Evolutionary conservation across 2,329 filamentous ascomycete species (phyloP).

Genomic region (Scytalidium sp.): DNA sequence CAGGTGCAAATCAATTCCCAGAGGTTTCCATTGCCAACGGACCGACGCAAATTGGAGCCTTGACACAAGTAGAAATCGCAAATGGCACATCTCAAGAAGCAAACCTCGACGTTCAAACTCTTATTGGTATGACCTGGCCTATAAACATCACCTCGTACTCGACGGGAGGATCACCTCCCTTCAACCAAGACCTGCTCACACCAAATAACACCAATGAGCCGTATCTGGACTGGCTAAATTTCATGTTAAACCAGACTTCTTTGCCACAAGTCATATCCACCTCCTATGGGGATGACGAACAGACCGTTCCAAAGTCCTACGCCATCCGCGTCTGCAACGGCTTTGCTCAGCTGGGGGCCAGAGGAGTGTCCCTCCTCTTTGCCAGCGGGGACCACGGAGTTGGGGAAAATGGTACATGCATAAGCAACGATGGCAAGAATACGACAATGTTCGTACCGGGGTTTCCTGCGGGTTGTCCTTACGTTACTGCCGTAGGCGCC

Average conservation of each 20-base stretch:
- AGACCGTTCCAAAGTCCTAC: conserved; percentile 59
- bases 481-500: conserved; percentile 63
- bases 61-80: conserved; percentile 12
- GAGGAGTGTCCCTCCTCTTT: conserved; percentile 62
- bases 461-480: conserved; percentile 66
- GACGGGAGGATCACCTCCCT: conserved; percentile 51
- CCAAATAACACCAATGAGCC: conserved; percentile 61
- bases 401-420: conserved; percentile 42
- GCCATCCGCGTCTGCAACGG: conserved; percentile 59
- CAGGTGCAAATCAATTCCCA: conserved; percentile 1
- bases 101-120: conserved; percentile 58
- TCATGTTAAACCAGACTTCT: conserved; percentile 48
- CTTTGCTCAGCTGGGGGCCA: conserved; percentile 63
- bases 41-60: conserved; percentile 16
- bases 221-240: conserved; percentile 61
- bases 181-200: conserved; percentile 27
- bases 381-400: conserved; percentile 51
- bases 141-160: conserved; percentile 53
- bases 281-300: conserved; percentile 67
- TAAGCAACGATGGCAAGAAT: conserved; percentile 55
- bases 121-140: conserved; percentile 51
- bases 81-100: conserved; percentile 39
- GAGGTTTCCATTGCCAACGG: conserved; percentile 22
- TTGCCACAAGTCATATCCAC: conserved; percentile 62
- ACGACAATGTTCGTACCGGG: conserved; percentile 53